A percentile compares a stretch with the other conserved stretches of the same genome.
phyloP scores from a whole-genome alignment of 108 stramenopile genomes.

The Aureococcus anophagefferens region DNA sequence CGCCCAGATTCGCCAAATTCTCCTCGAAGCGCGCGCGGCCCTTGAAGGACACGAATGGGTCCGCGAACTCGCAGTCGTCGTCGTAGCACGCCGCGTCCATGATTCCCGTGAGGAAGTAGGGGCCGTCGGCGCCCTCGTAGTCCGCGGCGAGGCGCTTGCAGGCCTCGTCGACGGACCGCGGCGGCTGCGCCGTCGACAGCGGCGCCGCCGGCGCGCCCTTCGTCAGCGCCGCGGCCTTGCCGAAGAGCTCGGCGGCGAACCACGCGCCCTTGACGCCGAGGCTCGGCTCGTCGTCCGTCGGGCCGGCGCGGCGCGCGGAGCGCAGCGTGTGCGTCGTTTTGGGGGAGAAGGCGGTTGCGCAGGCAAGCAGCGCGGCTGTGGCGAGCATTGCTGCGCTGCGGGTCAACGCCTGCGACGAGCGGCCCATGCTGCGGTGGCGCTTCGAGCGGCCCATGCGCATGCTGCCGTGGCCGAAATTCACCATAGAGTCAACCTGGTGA shows the following conservation, averaged over 20 bases:
- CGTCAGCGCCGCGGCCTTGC: conserved; percentile 47
- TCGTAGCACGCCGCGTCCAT: conserved; percentile 70
- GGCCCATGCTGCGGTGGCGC: too few species aligned
- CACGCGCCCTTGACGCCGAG: conserved; percentile 47
- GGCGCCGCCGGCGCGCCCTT: not conserved
- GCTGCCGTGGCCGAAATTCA: too few species aligned
- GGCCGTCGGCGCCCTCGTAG: conserved; percentile 45
- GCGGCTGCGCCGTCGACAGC: conserved; percentile 24
- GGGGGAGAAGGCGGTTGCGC: too few species aligned
- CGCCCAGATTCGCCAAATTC: conserved; percentile 65
- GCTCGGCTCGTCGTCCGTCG: not conserved
- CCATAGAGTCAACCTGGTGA: too few species aligned
- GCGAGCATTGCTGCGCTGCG: too few species aligned
- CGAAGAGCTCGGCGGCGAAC: conserved; percentile 72
- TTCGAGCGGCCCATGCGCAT: too few species aligned
- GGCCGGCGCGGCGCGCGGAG: too few species aligned
- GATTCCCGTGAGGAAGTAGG: conserved; percentile 71
- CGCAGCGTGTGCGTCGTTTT: too few species aligned
- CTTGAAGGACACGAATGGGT: conserved; percentile 75
- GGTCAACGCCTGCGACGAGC: too few species aligned
- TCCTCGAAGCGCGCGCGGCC: conserved; percentile 71
- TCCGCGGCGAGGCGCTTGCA: conserved; percentile 61
- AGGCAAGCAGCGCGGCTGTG: too few species aligned
- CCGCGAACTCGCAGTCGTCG: conserved; percentile 65
- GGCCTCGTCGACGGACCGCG: conserved; percentile 55